Percentiles rank a stretch among this genome's conserved stretches.
Conservation (phyloP, 2,329 filamentous ascomycete genomes). For the Sporothrix luriei region DNA sequence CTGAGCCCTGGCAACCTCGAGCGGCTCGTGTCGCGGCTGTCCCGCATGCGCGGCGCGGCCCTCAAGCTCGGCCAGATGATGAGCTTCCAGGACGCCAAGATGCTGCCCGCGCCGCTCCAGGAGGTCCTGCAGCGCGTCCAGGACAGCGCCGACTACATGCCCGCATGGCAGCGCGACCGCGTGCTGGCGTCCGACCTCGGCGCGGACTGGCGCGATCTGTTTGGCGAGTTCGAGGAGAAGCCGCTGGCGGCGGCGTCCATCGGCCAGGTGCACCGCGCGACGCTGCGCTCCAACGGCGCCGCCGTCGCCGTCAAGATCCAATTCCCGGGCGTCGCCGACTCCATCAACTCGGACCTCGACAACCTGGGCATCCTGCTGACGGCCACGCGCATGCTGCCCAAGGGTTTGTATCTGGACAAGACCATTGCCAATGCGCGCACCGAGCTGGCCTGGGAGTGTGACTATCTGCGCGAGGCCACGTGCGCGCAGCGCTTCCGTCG, state of each 20-base stretch:
- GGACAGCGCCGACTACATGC: slow-evolving; percentile 98
- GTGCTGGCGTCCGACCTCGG: slow-evolving; percentile 81
- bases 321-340: slow-evolving; percentile 93
- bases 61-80: slow-evolving; percentile 97
- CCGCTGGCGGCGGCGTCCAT: slow-evolving; percentile 96
- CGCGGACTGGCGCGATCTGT: slow-evolving; percentile 79
- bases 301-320: slow-evolving; percentile 94
- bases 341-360: slow-evolving; percentile 93
- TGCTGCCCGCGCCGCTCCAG: slow-evolving; percentile 84
- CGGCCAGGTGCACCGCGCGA: slow-evolving; percentile 89
- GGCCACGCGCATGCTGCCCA: slow-evolving; percentile 85
- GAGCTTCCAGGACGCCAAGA: slow-evolving; percentile 95
- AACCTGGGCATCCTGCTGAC: slow-evolving; percentile 90
- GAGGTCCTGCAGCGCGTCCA: slow-evolving; percentile 92
- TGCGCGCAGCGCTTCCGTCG: slow-evolving; percentile 75
- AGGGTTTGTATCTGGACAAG: slow-evolving; percentile 91
- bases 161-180: slow-evolving; percentile 83
- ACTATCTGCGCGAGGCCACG: slow-evolving; percentile 86
- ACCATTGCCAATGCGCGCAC: slow-evolving; percentile 93
- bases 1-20: slow-evolving; percentile 91
- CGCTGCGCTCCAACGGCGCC: slow-evolving; percentile 71
- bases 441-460: slow-evolving; percentile 95
- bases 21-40: slow-evolving; percentile 86
- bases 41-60: slow-evolving; percentile 95
- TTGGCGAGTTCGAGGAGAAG: slow-evolving; percentile 80